Conservation (phyloP, 73 alveolate species). For the Loxodes magnus region DNA sequence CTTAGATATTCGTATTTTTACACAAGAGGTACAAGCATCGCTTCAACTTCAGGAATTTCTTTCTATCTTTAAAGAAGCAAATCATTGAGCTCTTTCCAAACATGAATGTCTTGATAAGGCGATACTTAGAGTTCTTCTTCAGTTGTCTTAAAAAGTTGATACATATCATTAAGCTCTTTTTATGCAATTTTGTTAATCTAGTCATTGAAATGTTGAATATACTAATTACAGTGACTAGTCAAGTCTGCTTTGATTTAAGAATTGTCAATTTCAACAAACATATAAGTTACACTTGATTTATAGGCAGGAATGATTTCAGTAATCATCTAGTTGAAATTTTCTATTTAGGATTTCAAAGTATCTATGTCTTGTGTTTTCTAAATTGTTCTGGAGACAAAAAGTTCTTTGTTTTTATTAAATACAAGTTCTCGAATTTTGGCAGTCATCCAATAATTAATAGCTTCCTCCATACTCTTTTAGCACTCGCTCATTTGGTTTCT, state of each 20-base stretch:
- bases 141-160: constrained; percentile 31
- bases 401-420: too few relatives aligned
- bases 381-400: too few relatives aligned
- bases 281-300: constrained; percentile 13
- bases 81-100: not conserved
- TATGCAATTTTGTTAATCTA: constrained; percentile 31
- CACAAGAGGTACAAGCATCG: constrained; percentile 58
- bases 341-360: constrained; percentile 43
- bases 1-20: constrained; percentile 52
- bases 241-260: constrained; percentile 24
- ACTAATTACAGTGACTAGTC: constrained; percentile 20
- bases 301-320: constrained; percentile 29
- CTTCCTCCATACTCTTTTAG: too few relatives aligned
- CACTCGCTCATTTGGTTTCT: too few relatives aligned
- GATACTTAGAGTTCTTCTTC: constrained; percentile 38
- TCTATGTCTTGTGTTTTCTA: too few relatives aligned
- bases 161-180: constrained; percentile 44
- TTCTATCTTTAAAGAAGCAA: constrained; percentile 43
- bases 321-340: constrained; percentile 19
- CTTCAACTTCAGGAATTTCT: constrained; percentile 49
- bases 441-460: too few relatives aligned
- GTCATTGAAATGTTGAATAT: constrained; percentile 25
- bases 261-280: constrained; percentile 33
- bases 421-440: too few relatives aligned
- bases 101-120: constrained; percentile 7